phyloP scores from a whole-genome alignment of 768 basidiomycete species.

The Suillus weaverae region DNA sequence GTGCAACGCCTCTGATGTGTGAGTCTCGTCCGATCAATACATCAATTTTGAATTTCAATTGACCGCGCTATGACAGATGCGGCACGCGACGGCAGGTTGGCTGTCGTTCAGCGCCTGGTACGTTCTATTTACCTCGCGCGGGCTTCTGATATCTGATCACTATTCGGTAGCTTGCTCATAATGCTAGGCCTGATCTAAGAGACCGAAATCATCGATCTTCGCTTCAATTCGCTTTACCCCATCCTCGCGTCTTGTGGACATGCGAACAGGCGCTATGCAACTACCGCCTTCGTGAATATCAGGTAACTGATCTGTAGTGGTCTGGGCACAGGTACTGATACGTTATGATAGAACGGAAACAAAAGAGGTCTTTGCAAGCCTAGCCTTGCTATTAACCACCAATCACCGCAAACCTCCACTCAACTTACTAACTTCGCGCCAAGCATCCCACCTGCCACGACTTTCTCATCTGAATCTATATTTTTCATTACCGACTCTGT shows the following conservation, averaged over 20 bases:
- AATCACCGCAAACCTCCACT: constrained; percentile 29
- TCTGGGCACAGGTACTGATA: constrained; percentile 6
- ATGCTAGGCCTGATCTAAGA: constrained; percentile 70
- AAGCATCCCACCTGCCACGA: constrained; percentile 26
- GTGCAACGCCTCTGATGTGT: constrained; percentile 87
- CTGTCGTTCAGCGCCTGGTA: constrained; percentile 69
- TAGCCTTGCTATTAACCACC: constrained; percentile 20
- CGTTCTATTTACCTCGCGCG: constrained; percentile 24
- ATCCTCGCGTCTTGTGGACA: constrained; percentile 65
- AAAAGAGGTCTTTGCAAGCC: constrained; percentile 28
- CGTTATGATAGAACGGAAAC: constrained; percentile 29
- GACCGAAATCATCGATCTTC: constrained; percentile 74
- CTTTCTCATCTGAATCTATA: constrained; percentile 43
- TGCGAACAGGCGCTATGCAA: constrained; percentile 67
- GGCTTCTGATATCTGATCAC: constrained; percentile 11
- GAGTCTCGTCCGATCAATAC: constrained; percentile 30
- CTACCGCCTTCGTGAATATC: constrained; percentile 58
- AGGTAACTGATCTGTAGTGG: constrained; percentile 39
- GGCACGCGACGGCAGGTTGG: constrained; percentile 66
- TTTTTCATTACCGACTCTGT: constrained; percentile 49
- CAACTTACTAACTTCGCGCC: constrained; percentile 21
- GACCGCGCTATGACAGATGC: constrained; percentile 53
- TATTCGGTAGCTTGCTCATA: constrained; percentile 50
- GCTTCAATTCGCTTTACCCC: constrained; percentile 63
- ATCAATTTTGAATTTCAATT: constrained; percentile 7